Evolutionary conservation across 2,329 filamentous ascomycete genomes (phyloP), one percentile per base, ranked within the genome.

Genomic region (Colletotrichum sp.): DNA sequence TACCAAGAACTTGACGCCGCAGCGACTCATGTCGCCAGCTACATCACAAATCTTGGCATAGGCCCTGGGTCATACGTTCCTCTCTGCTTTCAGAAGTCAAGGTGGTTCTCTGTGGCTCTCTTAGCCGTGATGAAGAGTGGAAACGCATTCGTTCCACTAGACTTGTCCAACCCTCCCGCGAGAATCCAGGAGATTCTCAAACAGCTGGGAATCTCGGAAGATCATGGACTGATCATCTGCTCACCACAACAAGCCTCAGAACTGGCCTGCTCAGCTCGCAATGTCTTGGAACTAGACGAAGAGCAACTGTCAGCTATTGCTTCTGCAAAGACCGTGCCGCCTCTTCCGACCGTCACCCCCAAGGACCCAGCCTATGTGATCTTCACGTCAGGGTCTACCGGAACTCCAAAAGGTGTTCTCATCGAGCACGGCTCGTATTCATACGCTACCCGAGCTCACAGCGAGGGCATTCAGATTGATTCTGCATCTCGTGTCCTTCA

Each of bases 41-140:
- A 65, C 28, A 55, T 77, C 7, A n/a, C 32, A 13, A 58, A 55
- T 6, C 56, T 77, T 6, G 79, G 79, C 10, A 76, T 81, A n/a
- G 77, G 77, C 4, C 70, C 71, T 5, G 77, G 78, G 3, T 76
- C 73, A 5, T 75, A 78, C 16, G 73, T 83, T 1, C 78, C 79
- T 1, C 66, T 84, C 4, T 82, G 78, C 48, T 80, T 81, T 16
- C 78, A 82, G 13, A 84, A 83, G 68, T 82, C 80, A 3, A 76
- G 32, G 4, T 80, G 78, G 78, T 77, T 78, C 21, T 62, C 80
- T 1, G 78, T 83, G 2, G 79, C 79, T 3, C 79, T 84, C 24
- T 43, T 84, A 0, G 83, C 77, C 3, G 71, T 83, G 10, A 78
- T 83, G 71, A 83, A 82, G 66, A 76, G 82, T 6, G 83, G 83